Base-by-base conservation (phyloP, 495 filamentous ascomycete species). In the Neurospora sp. region DNA sequence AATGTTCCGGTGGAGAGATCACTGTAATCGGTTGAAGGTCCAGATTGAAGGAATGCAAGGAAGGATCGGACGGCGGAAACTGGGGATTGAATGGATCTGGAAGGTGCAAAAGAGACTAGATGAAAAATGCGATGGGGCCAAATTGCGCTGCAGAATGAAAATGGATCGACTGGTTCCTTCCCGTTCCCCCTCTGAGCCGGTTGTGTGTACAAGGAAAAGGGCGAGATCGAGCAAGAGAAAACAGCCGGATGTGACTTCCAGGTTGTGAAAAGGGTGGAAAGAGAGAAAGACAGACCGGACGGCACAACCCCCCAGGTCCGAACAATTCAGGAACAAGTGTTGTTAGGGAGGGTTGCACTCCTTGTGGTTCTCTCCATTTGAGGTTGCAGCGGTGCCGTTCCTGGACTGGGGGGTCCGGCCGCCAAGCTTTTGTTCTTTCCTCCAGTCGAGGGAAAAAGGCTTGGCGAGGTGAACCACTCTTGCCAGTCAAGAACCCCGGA, bases 271-370 rank as follows among this genome's bases (percentile, higher is more conserved):
- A 46, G 42, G 69, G 69, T 40, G 74, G 72, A 69, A 66, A 44
- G 69, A 72, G 70, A 48, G 40, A 66, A 70, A 27, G 71, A 59
- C 11, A 23, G 48, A 59, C n/a, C 20, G 5, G 20, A 62, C 54
- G 23, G 23, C 23, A 62, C 27, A 66, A 35, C 23, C 54, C 54
- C 48, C 54, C 23, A 72, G 72, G 71, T 73, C 69, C 77, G 74
- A 77, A 76, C 77, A 74, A 72, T 75, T 73, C 77, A 80, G 78
- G 78, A 78, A 80, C 78, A 74, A 70, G 72, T 76, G 54, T 35
- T 62, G 54, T 62, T 62, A 62, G 54, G 54, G 54, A 66, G 54
- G 54, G 54, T 66, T 66, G 54, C 54, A 35, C 54, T 66, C 54
- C 27, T 31, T 66, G 54, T 66, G 54, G 54, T 3, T 35, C 14